Conservation (phyloP, 768 basidiomycete genomes). For the Russula foetens region DNA sequence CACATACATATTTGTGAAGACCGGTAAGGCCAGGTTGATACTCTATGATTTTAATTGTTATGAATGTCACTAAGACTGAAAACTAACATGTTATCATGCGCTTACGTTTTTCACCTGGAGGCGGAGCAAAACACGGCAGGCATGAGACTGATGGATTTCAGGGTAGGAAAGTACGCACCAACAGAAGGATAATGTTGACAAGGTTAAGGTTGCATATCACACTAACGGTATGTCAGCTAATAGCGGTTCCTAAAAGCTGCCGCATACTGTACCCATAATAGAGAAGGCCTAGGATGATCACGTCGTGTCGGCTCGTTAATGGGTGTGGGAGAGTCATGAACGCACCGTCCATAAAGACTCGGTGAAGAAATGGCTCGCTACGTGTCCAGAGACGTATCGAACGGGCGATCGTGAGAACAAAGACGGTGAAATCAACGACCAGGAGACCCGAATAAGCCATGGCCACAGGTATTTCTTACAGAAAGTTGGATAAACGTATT, state of each 20-base stretch:
- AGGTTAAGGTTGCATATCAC: conserved; percentile 12
- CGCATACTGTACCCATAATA: conserved; percentile 12
- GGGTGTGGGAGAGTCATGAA: background rate
- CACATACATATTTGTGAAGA: conserved; percentile 11
- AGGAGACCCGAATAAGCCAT: conserved; percentile 15
- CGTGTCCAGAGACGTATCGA: conserved; percentile 10
- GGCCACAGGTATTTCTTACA: conserved; percentile 11
- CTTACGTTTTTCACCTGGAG: background rate
- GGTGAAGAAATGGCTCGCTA: conserved; percentile 7
- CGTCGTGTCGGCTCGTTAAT: background rate
- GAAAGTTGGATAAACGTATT: background rate
- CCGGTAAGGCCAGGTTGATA: background rate
- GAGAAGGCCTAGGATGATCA: background rate
- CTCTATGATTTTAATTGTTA: background rate
- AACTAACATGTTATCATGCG: background rate
- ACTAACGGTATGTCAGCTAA: conserved; percentile 1
- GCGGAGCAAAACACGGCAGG: background rate
- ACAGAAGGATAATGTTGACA: conserved; percentile 7
- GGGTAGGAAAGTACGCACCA: conserved; percentile 4
- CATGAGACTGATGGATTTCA: background rate
- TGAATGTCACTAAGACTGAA: background rate
- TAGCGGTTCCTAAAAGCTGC: background rate
- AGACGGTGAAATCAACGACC: conserved; percentile 19
- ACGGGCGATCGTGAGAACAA: conserved; percentile 16
- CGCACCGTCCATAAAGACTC: conserved; percentile 10